Evolutionary conservation across 2,329 filamentous ascomycete genomes (phyloP), one percentile per base, ranked within the genome.

Genomic region (Purpureocillium lavendulum): DNA sequence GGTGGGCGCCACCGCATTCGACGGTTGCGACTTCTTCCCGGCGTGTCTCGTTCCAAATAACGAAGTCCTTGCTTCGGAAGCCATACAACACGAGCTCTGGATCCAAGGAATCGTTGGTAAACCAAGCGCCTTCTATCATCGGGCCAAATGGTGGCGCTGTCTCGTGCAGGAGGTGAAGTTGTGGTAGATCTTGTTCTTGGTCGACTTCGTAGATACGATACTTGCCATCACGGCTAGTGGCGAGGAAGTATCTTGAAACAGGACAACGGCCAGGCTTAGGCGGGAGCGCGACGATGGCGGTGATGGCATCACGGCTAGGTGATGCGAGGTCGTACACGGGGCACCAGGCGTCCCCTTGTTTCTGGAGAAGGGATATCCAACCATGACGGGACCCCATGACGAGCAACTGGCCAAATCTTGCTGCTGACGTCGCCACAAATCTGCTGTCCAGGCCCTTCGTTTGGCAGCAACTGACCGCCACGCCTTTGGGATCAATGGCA

Each of bases 1-100:
- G 76, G 54, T 95, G 87, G 0, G 80, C 81, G 28, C 90, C 90
- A 40, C 89, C 90, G 54, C 90, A 96, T 36, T 88, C 80, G 24
- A 94, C 70, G 1, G 69, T 71, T 40, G 82, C 75, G 13, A 90
- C 59, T 51, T 90, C 83, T 40, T 77, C 73, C 42, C 86, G 79
- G 2, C 66, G 67, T 0, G 77, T 80, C 54, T 85, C 80, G 56
- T 95, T 86, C 77, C 86, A 92, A 9, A 90, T 73, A 11, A 94
- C 68, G 54, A 97, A 94, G 35, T 78, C 69, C 45, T 80, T 87
- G 55, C 84, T 80, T 40, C 77, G 79, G 62, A 96, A 97, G 3
- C 90, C 90, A 56, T 82, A 85, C 11, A 94, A 65, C 21, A 88
- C 66, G 1, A 95, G 65, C 35, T 84, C 70, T 2, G 66, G 58